Evolutionary conservation across 2,329 filamentous ascomycete species (phyloP).

Genomic region (Onygenales sp.): DNA sequence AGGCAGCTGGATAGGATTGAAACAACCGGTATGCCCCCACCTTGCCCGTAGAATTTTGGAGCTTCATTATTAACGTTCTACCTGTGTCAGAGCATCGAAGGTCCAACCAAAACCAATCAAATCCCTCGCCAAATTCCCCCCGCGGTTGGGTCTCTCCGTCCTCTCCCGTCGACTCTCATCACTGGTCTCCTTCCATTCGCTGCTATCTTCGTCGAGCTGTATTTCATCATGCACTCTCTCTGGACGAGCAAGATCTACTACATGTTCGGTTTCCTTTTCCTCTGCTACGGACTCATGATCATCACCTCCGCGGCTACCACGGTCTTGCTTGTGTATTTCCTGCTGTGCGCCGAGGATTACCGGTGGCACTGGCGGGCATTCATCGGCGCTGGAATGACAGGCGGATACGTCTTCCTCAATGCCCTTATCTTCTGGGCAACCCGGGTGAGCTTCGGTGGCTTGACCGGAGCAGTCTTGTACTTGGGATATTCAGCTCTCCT

Average conservation of each 20-base stretch:
- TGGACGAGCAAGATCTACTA: slow-evolving; percentile 99
- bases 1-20: slow-evolving; percentile 91
- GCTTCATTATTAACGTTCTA: slow-evolving; percentile 6
- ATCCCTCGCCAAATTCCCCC: slow-evolving; percentile 95
- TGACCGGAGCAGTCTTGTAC: slow-evolving; percentile 84
- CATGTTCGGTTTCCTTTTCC: slow-evolving; percentile 98
- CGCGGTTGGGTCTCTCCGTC: slow-evolving; percentile 69
- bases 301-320: slow-evolving; percentile 89
- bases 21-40: slow-evolving; percentile 42
- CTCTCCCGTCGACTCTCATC: slow-evolving; percentile 80
- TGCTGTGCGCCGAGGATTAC: slow-evolving; percentile 94
- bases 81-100: slow-evolving; percentile 48
- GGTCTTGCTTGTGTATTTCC: slow-evolving; percentile 88
- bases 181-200: slow-evolving; percentile 90
- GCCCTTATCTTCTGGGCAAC: slow-evolving; percentile 85
- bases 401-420: slow-evolving; percentile 84
- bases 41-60: background rate
- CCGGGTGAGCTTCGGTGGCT: slow-evolving; percentile 72
- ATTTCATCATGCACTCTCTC: slow-evolving; percentile 98
- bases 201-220: slow-evolving; percentile 95
- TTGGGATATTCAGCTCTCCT: slow-evolving; percentile 85
- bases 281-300: slow-evolving; percentile 96
- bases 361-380: slow-evolving; percentile 99
- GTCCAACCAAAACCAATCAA: slow-evolving; percentile 91
- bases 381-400: slow-evolving; percentile 80